Conservation (phyloP, 2,329 filamentous ascomycete genomes). For the Eurotiales sp. region DNA sequence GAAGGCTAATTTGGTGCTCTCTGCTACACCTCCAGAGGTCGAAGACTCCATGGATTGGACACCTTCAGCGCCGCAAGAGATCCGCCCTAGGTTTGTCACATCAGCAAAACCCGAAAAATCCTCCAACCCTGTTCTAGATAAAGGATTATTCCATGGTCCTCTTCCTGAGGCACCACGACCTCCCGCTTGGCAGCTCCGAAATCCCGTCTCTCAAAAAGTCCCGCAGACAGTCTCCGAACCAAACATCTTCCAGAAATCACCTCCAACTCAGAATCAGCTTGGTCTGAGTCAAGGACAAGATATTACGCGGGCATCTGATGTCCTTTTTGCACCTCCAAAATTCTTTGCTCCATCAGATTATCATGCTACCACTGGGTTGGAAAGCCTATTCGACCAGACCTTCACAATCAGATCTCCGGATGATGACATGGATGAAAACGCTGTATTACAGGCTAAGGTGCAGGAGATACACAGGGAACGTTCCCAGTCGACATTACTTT, state of each 20-base stretch:
- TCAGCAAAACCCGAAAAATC: conserved; percentile 14
- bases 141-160: conserved; percentile 42
- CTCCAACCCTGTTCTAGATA: conserved; percentile 21
- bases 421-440: conserved; percentile 22
- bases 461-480: neutral
- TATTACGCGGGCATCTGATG: conserved; percentile 18
- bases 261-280: conserved; percentile 23
- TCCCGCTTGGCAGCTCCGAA: conserved; percentile 39
- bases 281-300: neutral
- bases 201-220: conserved; percentile 29
- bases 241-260: conserved; percentile 36
- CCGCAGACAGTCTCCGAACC: conserved; percentile 32
- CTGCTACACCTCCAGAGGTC: conserved; percentile 32
- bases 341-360: conserved; percentile 44
- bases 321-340: conserved; percentile 41
- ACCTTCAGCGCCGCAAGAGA: conserved; percentile 38
- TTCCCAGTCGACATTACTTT: neutral
- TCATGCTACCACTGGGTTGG: conserved; percentile 43
- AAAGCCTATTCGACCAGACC: conserved; percentile 43
- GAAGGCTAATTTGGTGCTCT: conserved; percentile 23
- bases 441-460: conserved; percentile 12
- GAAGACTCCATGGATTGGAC: conserved; percentile 50
- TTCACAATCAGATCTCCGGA: conserved; percentile 38
- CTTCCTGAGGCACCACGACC: conserved; percentile 39
- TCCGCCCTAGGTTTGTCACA: conserved; percentile 26